Conservation (phyloP, 139 green algal species). For the Trebouxia sp. region DNA sequence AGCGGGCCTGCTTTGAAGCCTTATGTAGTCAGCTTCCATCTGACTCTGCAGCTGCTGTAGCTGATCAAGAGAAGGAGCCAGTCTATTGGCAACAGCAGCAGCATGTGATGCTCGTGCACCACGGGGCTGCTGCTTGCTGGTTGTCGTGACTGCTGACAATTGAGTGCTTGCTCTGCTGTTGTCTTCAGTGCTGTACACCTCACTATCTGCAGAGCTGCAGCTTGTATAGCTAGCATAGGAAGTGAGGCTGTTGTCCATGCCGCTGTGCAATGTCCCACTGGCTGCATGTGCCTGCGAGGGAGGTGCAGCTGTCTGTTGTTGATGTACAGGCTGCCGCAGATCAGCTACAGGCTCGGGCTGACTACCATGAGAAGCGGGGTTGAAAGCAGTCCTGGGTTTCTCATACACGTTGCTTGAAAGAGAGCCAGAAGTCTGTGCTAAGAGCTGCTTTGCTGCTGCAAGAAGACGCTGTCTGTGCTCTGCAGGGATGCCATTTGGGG, state of each 20-base stretch:
- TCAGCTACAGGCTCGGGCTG: neutral
- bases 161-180: neutral
- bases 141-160: too few relatives aligned
- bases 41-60: slow-evolving; percentile 1
- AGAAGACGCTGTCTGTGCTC: neutral
- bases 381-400: slow-evolving; percentile 63
- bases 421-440: neutral
- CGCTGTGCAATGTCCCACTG: neutral
- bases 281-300: neutral
- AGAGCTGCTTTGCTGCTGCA: neutral
- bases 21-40: slow-evolving; percentile 13
- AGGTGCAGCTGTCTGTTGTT: neutral
- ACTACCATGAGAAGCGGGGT: neutral
- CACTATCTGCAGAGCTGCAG: neutral
- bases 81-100: neutral
- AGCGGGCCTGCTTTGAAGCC: slow-evolving; percentile 2
- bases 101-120: neutral
- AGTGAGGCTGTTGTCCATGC: neutral
- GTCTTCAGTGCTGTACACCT: neutral
- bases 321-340: neutral
- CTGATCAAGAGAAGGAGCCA: neutral
- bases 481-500: neutral
- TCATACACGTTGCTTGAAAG: too few relatives aligned
- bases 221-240: neutral
- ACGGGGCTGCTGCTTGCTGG: too few relatives aligned